Evolutionary conservation across 2,329 filamentous ascomycete genomes (phyloP), one percentile per base, ranked within the genome.

Genomic region (Xylaria sp.): DNA sequence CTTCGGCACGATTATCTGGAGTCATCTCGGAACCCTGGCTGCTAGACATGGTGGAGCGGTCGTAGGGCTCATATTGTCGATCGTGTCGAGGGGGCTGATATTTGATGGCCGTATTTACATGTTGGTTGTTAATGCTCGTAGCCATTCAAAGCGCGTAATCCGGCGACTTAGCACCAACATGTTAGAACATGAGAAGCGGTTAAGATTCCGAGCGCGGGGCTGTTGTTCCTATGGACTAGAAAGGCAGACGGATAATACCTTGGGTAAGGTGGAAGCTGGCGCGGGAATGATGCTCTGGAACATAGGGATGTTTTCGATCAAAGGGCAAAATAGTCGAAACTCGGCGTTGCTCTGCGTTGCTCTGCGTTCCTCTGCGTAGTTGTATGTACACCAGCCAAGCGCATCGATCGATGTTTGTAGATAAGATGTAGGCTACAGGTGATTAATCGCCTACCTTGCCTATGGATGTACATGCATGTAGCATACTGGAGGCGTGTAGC

Each of bases 11-110:
- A 37, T 60, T 57, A 41, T 57, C 59, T 47, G 56, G 37, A 52
- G 59, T 57, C 59, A 62, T 62, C 44, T 57, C 55, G 47, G 54
- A 57, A 45, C 41, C 46, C 54, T 53, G 59, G 49, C 59, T 51
- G 52, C 53, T 59, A 39, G 56, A 56, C 45, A 53, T 52, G 39
- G 54, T 43, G 17, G 54, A 52, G 34, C n/a, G 51, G 20, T 43
- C 46, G 54, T 62, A 52, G 48, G 55, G 47, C 51, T 57, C 59
- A 62, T 62, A 47, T 44, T 62, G 56, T 54, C 45, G 52, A 54
- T 46, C 51, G 56, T 53, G 42, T 48, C 60, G 49, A 40, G 51
- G 39, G 18, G 44, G 49, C 44, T 26, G 42, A 43, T 48, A 39
- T 19, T 53, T 52, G 49, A 50, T 45, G 43, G 55, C 29, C 52